A percentile compares a stretch with the other conserved stretches of the same genome.
Conservation (phyloP, 305 asterid species). For the Solanum hybrid region DNA sequence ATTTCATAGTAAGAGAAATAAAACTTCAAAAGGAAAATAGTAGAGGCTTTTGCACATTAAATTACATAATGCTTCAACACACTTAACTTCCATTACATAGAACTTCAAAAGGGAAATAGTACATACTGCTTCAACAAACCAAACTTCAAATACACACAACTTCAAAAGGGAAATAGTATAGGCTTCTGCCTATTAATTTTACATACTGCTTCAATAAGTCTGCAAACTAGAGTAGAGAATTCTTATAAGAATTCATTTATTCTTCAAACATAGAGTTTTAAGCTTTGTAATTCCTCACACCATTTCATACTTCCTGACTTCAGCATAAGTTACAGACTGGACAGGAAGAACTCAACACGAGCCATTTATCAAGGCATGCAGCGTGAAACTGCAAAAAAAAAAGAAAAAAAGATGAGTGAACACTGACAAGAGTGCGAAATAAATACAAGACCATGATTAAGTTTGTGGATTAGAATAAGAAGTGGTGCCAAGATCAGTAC, state of each 20-base stretch:
- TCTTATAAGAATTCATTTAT: background rate
- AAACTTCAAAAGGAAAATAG: background rate
- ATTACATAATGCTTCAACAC: background rate
- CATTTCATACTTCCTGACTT: background rate
- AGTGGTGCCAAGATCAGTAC: background rate
- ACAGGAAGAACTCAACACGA: background rate
- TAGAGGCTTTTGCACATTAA: background rate
- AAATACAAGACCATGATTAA: background rate
- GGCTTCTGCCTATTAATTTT: background rate
- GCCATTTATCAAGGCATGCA: background rate
- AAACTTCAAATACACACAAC: background rate
- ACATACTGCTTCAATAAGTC: background rate
- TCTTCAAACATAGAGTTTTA: background rate
- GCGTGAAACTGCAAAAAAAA: constrained; percentile 3
- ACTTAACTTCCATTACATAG: background rate
- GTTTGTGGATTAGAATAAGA: background rate
- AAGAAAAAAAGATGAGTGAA: background rate
- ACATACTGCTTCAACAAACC: background rate
- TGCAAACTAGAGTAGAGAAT: background rate
- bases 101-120: background rate
- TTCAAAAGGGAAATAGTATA: background rate
- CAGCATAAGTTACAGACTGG: background rate
- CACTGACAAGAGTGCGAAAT: background rate
- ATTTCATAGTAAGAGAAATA: background rate
- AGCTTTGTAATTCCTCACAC: background rate